Conservation (phyloP, 495 filamentous ascomycete species). For the Delitschia confertaspora region DNA sequence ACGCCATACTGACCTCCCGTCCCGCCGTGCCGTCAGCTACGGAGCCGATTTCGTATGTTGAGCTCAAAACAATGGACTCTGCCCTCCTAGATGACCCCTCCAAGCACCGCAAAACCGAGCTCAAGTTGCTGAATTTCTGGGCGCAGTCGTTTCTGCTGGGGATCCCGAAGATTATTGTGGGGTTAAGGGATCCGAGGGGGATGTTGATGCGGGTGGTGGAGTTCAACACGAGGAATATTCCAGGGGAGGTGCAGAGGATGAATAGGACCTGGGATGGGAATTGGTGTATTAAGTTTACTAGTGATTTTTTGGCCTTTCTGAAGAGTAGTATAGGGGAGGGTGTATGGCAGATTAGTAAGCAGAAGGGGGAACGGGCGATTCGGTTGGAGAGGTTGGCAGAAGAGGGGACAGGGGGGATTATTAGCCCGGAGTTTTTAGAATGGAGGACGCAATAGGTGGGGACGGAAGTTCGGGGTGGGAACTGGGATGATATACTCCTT, state of each 20-base stretch:
- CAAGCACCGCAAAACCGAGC: slow-evolving; percentile 63
- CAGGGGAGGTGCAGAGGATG: slow-evolving; percentile 59
- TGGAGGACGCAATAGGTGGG: too few species aligned
- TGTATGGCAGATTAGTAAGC: slow-evolving; percentile 67
- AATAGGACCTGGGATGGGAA: slow-evolving; percentile 76
- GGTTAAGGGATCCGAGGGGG: slow-evolving; percentile 69
- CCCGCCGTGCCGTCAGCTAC: neutral
- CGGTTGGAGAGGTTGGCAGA: slow-evolving; percentile 66
- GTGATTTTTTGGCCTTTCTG: slow-evolving; percentile 65
- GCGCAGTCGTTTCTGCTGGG: slow-evolving; percentile 91
- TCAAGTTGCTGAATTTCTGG: slow-evolving; percentile 92
- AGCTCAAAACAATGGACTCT: slow-evolving; percentile 86
- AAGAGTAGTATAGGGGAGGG: slow-evolving; percentile 61
- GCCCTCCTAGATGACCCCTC: slow-evolving; percentile 43
- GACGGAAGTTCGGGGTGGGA: too few species aligned
- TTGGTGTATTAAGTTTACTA: slow-evolving; percentile 81
- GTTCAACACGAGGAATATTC: slow-evolving; percentile 67
- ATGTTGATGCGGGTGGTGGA: slow-evolving; percentile 63
- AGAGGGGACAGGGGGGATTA: slow-evolving; percentile 62
- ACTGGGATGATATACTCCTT: too few species aligned
- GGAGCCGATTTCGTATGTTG: slow-evolving; percentile 73
- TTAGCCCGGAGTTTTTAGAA: slow-evolving; percentile 65
- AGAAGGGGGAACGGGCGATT: slow-evolving; percentile 50
- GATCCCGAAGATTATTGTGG: slow-evolving; percentile 83
- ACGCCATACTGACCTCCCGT: slow-evolving; percentile 54